A percentile compares a stretch with the other conserved stretches of the same genome.
phyloP scores from a whole-genome alignment of 1,284 basidiomycete genomes.

The Leucoagaricus sp. region DNA sequence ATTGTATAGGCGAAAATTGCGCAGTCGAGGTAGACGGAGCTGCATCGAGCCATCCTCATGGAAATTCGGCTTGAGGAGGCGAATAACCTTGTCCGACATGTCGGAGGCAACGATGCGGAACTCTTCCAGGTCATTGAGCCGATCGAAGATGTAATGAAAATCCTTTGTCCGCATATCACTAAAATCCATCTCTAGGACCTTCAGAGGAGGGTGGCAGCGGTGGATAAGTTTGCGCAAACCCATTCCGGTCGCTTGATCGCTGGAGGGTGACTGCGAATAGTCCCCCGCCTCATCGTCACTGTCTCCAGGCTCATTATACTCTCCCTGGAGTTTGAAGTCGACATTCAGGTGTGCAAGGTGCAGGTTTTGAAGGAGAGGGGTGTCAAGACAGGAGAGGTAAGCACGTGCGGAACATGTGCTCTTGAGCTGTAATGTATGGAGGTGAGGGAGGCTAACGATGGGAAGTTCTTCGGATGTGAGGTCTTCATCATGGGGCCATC shows the following conservation, averaged over 20 bases:
- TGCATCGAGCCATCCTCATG: constrained; percentile 19
- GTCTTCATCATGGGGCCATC: constrained; percentile 47
- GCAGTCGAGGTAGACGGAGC: constrained; percentile 55
- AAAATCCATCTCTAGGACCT: constrained; percentile 71
- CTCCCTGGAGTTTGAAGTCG: constrained; percentile 47
- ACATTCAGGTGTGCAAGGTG: constrained; percentile 67
- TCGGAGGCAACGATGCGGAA: constrained; percentile 77
- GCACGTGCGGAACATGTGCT: constrained; percentile 62
- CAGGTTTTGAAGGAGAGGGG: constrained; percentile 58
- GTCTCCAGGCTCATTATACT: constrained; percentile 55
- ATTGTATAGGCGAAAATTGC: constrained; percentile 52
- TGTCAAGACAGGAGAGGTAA: constrained; percentile 59
- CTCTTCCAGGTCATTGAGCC: constrained; percentile 50
- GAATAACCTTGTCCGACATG: constrained; percentile 72
- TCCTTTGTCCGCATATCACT: constrained; percentile 80
- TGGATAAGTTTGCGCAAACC: constrained; percentile 65
- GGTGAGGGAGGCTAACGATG: constrained; percentile 50
- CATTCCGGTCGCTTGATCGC: constrained; percentile 76
- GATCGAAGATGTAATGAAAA: constrained; percentile 65
- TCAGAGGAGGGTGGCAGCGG: constrained; percentile 59
- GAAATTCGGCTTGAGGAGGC: constrained; percentile 49
- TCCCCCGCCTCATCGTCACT: constrained; percentile 71
- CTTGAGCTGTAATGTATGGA: constrained; percentile 56
- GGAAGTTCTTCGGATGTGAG: constrained; percentile 30
- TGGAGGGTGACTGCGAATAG: constrained; percentile 72